Conservation (phyloP, 2,329 filamentous ascomycete species). For the Aspergillus caelatus region DNA sequence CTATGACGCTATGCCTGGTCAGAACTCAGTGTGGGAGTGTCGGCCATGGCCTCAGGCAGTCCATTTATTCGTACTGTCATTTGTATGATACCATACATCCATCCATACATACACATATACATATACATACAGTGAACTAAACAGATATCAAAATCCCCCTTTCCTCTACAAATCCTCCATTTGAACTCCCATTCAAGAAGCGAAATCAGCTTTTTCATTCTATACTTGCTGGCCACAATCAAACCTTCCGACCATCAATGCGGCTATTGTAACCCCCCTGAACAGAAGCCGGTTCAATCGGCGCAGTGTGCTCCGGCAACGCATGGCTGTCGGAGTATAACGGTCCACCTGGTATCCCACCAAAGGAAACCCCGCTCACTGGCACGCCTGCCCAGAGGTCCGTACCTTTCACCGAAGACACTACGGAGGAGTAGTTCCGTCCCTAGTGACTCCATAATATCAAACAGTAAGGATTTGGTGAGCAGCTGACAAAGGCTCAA, state of each 20-base stretch:
- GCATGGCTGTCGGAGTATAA: background rate
- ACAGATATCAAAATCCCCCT: no score
- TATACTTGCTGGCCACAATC: background rate
- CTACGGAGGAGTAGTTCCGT: slow-evolving; percentile 1
- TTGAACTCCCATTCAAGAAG: background rate
- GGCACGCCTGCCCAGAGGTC: slow-evolving; percentile 11
- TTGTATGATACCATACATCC: background rate
- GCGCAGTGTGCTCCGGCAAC: slow-evolving; percentile 38
- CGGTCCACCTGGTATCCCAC: slow-evolving; percentile 17
- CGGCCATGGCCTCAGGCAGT: background rate
- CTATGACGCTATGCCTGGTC: slow-evolving; percentile 23
- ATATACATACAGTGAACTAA: background rate
- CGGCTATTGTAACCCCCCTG: slow-evolving; percentile 1
- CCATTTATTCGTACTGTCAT: background rate
- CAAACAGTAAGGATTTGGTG: background rate
- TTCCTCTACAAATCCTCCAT: background rate
- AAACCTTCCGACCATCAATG: background rate
- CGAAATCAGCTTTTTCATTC: background rate
- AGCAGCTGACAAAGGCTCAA: background rate
- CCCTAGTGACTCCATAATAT: background rate
- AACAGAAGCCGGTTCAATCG: slow-evolving; percentile 18
- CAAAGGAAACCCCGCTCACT: slow-evolving; percentile 12
- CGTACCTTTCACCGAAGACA: slow-evolving; percentile 18
- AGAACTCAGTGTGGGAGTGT: background rate
- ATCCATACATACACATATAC: background rate